Percentiles rank a stretch among this genome's conserved stretches.
Evolutionary conservation across 768 basidiomycete species (phyloP).

Genomic region (Termitomyces bulborhizus): DNA sequence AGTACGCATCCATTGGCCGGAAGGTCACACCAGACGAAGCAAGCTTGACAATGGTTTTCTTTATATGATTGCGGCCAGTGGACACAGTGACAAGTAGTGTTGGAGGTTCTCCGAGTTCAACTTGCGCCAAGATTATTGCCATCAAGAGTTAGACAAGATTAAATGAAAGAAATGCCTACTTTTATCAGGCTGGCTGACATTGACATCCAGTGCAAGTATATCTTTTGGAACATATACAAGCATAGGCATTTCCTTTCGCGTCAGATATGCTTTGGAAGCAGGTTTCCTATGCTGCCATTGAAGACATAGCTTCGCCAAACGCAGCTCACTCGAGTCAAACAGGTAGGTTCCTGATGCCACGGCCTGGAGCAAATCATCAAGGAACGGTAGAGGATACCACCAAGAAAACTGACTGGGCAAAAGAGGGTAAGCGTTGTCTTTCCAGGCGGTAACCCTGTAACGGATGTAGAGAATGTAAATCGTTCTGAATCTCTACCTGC

Average conservation of each 20-base stretch:
- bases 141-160: neutral
- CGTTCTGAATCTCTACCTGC: slow-evolving; percentile 58
- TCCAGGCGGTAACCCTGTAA: slow-evolving; percentile 48
- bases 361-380: slow-evolving; percentile 36
- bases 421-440: slow-evolving; percentile 50
- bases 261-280: slow-evolving; percentile 19
- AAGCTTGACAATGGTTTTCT: slow-evolving; percentile 46
- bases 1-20: slow-evolving; percentile 33
- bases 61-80: slow-evolving; percentile 65
- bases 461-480: slow-evolving; percentile 44
- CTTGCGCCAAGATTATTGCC: slow-evolving; percentile 26
- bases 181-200: slow-evolving; percentile 50
- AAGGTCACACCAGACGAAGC: slow-evolving; percentile 50
- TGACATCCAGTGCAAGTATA: slow-evolving; percentile 54
- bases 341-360: slow-evolving; percentile 64
- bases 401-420: slow-evolving; percentile 55
- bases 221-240: slow-evolving; percentile 63
- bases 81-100: slow-evolving; percentile 50
- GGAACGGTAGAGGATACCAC: neutral
- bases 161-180: slow-evolving; percentile 20
- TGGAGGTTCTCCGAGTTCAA: slow-evolving; percentile 57
- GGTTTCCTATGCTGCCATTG: slow-evolving; percentile 53
- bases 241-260: slow-evolving; percentile 25
- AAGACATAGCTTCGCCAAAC: slow-evolving; percentile 56
- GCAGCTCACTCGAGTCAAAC: slow-evolving; percentile 63